These are phyloP conservation scores for Plectranthus barbatus DNA, from an alignment of 257 asterid genomes.

Conservation along the genomic window DNA sequence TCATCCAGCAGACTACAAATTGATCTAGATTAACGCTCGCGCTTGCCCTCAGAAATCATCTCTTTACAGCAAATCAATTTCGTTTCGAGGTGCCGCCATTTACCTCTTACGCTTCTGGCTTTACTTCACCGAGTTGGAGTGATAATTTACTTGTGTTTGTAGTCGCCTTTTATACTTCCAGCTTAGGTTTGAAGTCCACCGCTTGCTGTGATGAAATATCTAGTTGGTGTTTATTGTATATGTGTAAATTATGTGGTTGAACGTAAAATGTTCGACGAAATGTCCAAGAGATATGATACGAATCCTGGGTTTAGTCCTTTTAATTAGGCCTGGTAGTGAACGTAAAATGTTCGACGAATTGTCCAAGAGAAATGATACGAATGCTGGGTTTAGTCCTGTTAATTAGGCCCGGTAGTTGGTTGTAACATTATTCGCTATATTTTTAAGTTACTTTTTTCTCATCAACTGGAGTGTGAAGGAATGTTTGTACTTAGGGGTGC, in stretches of 20 bases:
- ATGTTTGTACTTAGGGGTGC: background rate
- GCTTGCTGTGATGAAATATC: background rate
- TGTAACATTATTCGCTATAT: no score
- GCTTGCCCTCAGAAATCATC: background rate
- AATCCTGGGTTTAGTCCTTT: background rate
- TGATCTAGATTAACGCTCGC: background rate
- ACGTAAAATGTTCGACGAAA: conserved; percentile 6
- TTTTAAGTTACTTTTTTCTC: no score
- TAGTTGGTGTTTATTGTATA: background rate
- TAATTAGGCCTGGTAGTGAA: background rate
- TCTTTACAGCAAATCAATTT: background rate
- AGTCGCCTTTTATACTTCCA: background rate
- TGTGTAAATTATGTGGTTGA: background rate
- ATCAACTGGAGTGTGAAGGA: background rate
- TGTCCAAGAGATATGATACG: background rate
- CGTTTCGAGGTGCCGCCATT: background rate
- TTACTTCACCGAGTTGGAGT: background rate
- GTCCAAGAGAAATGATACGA: background rate
- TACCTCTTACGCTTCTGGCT: background rate
- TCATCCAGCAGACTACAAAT: background rate
- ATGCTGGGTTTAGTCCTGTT: background rate
- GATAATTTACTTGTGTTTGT: background rate
- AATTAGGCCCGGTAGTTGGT: background rate
- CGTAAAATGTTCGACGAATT: conserved; percentile 5
- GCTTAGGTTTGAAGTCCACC: background rate